These are phyloP conservation scores for Wallacemonas sp. DNA, from an alignment of 208 protist species.

Conservation along the genomic window DNA sequence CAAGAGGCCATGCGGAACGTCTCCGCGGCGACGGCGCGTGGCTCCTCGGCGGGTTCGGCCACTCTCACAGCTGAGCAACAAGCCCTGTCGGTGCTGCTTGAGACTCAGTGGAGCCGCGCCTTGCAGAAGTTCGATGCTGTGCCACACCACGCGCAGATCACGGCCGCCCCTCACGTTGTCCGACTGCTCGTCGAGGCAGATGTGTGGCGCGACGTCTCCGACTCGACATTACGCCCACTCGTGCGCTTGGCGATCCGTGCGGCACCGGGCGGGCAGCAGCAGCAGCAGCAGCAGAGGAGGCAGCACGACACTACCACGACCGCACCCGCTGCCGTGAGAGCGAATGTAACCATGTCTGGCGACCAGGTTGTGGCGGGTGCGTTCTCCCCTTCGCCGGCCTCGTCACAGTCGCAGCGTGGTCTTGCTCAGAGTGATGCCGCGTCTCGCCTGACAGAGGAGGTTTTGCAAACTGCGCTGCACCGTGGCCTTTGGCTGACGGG, in stretches of 20 bases:
- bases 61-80: slow-evolving; percentile 25
- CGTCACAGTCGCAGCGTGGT: not conserved
- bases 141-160: slow-evolving; percentile 36
- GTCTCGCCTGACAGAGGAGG: slow-evolving; percentile 37
- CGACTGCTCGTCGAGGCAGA: slow-evolving; percentile 52
- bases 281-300: not conserved
- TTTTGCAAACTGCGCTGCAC: slow-evolving; percentile 41
- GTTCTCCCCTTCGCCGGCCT: not conserved
- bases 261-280: not conserved
- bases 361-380: not conserved
- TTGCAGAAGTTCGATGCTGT: slow-evolving; percentile 32
- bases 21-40: slow-evolving; percentile 11
- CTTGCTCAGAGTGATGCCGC: slow-evolving; percentile 12
- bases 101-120: slow-evolving; percentile 50
- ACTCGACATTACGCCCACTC: slow-evolving; percentile 35
- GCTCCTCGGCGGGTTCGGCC: not conserved
- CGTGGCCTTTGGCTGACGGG: slow-evolving; percentile 62
- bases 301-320: no score
- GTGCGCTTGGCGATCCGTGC: slow-evolving; percentile 40
- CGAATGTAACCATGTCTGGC: not conserved
- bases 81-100: slow-evolving; percentile 48
- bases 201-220: slow-evolving; percentile 42
- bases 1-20: not conserved
- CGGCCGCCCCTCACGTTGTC: slow-evolving; percentile 53
- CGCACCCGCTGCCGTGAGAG: not conserved